Percentiles rank a stretch among this genome's conserved stretches.
Conservation (phyloP, 23 red algal species). For the Gracilariopsis chorda region DNA sequence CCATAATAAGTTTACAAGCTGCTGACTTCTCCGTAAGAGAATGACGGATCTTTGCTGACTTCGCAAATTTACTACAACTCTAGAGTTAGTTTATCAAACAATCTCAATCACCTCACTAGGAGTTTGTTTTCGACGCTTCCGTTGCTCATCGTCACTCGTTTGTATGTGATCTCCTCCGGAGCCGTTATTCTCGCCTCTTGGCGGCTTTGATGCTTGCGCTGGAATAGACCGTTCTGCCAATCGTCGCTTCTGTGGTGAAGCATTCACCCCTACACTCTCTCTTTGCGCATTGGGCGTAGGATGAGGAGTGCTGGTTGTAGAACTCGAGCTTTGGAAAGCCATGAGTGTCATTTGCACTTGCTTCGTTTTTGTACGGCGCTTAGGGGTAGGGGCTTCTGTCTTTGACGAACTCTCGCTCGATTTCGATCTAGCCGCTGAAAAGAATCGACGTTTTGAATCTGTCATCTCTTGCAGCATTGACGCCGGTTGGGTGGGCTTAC, state of each 20-base stretch:
- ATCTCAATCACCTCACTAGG: background rate
- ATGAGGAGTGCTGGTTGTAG: background rate
- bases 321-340: background rate
- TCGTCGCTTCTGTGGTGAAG: too few relatives aligned
- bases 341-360: constrained; percentile 6
- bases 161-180: background rate
- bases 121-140: background rate
- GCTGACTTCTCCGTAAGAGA: too few relatives aligned
- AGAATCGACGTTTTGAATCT: too few relatives aligned
- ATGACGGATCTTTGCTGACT: too few relatives aligned
- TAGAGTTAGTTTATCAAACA: background rate
- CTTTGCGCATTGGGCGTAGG: background rate
- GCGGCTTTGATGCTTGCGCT: too few relatives aligned
- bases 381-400: background rate
- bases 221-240: too few relatives aligned
- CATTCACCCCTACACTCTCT: too few relatives aligned
- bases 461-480: too few relatives aligned
- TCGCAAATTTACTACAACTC: background rate
- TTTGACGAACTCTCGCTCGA: too few relatives aligned
- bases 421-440: too few relatives aligned
- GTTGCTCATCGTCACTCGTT: background rate
- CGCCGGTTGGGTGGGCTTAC: background rate
- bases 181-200: too few relatives aligned
- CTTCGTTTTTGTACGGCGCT: background rate
- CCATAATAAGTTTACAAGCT: too few relatives aligned